Percentiles rank a stretch among this genome's conserved stretches.
These are phyloP conservation scores for Allium cepa DNA, from an alignment of 106 monocot species.

Conservation along the genomic window DNA sequence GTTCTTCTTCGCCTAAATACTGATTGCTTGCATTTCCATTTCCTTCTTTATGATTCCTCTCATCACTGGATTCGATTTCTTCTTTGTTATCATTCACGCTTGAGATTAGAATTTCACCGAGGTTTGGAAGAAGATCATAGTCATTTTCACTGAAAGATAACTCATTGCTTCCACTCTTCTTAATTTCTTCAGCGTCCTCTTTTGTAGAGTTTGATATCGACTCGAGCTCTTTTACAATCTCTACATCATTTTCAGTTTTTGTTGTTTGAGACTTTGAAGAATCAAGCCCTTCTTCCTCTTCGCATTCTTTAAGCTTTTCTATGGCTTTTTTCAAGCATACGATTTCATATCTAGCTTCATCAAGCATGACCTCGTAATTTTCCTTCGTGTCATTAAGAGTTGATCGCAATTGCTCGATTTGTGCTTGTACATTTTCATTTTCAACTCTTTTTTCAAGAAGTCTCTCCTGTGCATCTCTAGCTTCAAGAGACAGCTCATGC, in stretches of 20 bases:
- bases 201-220: conserved; percentile 12
- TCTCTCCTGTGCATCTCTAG: conserved; percentile 45
- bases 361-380: conserved; percentile 26
- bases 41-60: conserved; percentile 5
- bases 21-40: conserved; percentile 3
- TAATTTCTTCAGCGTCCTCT: not conserved
- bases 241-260: conserved; percentile 19
- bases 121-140: conserved; percentile 9
- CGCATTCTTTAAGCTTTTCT: conserved; percentile 38
- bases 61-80: not conserved
- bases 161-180: conserved; percentile 5
- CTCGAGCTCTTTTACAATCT: conserved; percentile 11
- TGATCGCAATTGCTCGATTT: conserved; percentile 31
- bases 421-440: conserved; percentile 19
- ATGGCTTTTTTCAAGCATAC: conserved; percentile 26
- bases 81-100: conserved; percentile 8
- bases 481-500: conserved; percentile 34
- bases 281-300: conserved; percentile 17
- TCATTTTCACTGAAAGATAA: conserved; percentile 15
- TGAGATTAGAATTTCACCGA: conserved; percentile 7
- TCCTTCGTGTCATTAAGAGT: conserved; percentile 37
- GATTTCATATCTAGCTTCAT: conserved; percentile 60
- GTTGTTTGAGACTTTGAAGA: conserved; percentile 15
- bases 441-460: conserved; percentile 40
- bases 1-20: conserved; percentile 6